Evolutionary conservation across 2,329 filamentous ascomycete genomes (phyloP).

Genomic region (Alternaria sp.): DNA sequence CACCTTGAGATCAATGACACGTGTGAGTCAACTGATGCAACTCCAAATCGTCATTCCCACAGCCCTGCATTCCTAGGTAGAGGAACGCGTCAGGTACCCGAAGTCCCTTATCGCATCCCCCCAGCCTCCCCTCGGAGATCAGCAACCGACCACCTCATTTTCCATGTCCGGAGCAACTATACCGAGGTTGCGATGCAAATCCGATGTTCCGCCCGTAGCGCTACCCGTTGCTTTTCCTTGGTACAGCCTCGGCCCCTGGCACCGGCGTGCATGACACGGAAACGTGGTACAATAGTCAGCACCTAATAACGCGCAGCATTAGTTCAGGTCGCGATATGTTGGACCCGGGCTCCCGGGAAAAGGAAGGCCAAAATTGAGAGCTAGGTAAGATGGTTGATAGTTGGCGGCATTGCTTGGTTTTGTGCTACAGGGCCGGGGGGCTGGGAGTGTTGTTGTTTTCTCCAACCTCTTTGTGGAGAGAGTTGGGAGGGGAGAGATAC

Average conservation of each 20-base stretch:
- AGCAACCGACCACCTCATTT: not conserved
- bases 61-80: not conserved
- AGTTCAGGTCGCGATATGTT: not conserved
- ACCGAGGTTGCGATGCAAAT: not conserved
- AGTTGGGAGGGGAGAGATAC: too few relatives aligned
- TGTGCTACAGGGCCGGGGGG: not conserved
- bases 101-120: not conserved
- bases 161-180: not conserved
- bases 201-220: not conserved
- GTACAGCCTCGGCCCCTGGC: not conserved
- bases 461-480: not conserved
- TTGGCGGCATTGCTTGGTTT: not conserved
- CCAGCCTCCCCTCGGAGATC: not conserved
- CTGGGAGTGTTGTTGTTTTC: not conserved
- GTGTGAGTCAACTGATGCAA: not conserved
- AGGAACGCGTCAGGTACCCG: not conserved
- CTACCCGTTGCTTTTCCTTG: not conserved
- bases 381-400: not conserved
- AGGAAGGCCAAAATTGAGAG: not conserved
- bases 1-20: not conserved
- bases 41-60: not conserved
- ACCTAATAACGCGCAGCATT: not conserved
- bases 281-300: not conserved
- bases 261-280: not conserved
- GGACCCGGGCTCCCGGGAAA: not conserved